phyloP scores from a whole-genome alignment of 768 basidiomycete genomes.

The Hypholoma fasciculare region DNA sequence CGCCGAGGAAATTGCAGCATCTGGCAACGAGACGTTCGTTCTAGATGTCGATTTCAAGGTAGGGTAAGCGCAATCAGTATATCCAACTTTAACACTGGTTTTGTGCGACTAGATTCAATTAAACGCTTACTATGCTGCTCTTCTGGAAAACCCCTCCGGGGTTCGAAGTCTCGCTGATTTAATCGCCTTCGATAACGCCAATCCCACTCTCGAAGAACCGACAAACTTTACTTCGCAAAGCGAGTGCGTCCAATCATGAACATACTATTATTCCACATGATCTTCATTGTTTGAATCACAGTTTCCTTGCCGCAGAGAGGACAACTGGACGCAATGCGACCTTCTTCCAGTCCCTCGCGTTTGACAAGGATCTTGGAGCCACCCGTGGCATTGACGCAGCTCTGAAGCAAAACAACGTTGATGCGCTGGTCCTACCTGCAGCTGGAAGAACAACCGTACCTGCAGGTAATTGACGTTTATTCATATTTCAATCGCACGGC shows the following conservation, averaged over 20 bases:
- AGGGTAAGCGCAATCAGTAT: neutral
- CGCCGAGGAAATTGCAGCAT: conserved; percentile 45
- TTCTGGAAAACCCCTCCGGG: conserved; percentile 55
- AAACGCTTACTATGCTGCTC: conserved; percentile 43
- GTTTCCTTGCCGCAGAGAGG: conserved; percentile 37
- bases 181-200: conserved; percentile 54
- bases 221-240: conserved; percentile 37
- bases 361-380: conserved; percentile 46
- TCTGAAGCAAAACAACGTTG: conserved; percentile 43
- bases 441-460: conserved; percentile 38
- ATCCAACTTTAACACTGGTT: neutral
- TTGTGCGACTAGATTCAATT: conserved; percentile 46
- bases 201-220: conserved; percentile 50
- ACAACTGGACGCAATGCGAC: conserved; percentile 41
- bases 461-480: conserved; percentile 27
- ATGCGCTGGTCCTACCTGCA: conserved; percentile 54
- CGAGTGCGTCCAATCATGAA: conserved; percentile 23
- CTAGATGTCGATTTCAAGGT: conserved; percentile 63
- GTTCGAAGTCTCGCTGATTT: conserved; percentile 56
- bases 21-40: conserved; percentile 57
- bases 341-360: conserved; percentile 44
- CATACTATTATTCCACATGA: too few relatives aligned
- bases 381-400: conserved; percentile 55
- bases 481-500: neutral
- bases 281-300: conserved; percentile 10